These are phyloP conservation scores for Irpex lacteus DNA, from an alignment of 1,284 basidiomycete genomes.

Conservation along the genomic window DNA sequence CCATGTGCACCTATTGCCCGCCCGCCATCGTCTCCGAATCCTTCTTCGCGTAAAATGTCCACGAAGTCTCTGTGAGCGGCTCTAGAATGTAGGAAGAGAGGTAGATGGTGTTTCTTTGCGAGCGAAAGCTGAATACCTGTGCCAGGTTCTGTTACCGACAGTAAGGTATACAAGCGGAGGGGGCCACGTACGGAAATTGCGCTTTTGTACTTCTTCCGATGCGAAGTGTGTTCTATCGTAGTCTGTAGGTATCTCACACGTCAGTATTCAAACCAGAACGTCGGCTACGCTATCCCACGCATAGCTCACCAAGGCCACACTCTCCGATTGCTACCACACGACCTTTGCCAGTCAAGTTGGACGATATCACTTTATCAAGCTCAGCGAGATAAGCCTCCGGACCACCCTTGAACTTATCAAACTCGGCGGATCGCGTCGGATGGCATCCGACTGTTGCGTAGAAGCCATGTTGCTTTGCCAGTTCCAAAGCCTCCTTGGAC, in stretches of 20 bases:
- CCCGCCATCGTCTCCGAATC: slow-evolving; percentile 60
- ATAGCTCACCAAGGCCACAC: slow-evolving; percentile 73
- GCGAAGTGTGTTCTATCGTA: slow-evolving; percentile 84
- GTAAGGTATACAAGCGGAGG: not conserved
- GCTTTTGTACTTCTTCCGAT: slow-evolving; percentile 59
- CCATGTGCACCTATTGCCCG: slow-evolving; percentile 52
- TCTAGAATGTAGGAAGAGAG: slow-evolving; percentile 85
- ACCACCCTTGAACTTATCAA: slow-evolving; percentile 61
- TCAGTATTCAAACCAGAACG: not conserved
- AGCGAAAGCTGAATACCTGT: slow-evolving; percentile 62
- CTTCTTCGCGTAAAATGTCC: slow-evolving; percentile 62
- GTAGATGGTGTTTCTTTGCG: slow-evolving; percentile 71
- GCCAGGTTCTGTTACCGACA: not conserved
- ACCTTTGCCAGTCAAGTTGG: slow-evolving; percentile 53
- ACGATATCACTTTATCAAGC: slow-evolving; percentile 54
- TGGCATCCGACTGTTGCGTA: slow-evolving; percentile 86
- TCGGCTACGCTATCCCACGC: no score
- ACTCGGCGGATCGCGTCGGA: slow-evolving; percentile 80
- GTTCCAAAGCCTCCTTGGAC: slow-evolving; percentile 56
- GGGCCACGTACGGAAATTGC: slow-evolving; percentile 56
- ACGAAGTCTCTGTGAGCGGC: slow-evolving; percentile 76
- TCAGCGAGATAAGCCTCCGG: slow-evolving; percentile 64
- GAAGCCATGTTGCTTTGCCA: slow-evolving; percentile 61
- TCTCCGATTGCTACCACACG: slow-evolving; percentile 81
- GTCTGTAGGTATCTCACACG: slow-evolving; percentile 42